Evolutionary conservation across 495 filamentous ascomycete species (phyloP), one percentile per base, ranked within the genome.

Genomic region (Letharia lupina): DNA sequence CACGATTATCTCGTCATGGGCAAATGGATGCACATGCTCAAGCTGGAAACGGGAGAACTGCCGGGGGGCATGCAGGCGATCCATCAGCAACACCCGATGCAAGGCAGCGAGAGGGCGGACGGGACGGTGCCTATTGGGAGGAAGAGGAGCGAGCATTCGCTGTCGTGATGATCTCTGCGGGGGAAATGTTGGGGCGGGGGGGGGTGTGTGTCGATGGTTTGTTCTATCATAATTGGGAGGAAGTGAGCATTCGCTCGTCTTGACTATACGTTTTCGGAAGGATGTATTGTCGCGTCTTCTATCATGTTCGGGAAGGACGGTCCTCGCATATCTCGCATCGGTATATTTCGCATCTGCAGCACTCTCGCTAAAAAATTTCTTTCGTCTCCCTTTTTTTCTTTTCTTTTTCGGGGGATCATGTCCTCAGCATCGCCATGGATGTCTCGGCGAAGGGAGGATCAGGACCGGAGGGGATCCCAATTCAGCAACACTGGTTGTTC

Each of bases 1-100:
- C 86, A 91, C 73, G 94, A 98, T 67, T 95, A 89, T 74, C 68
- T 91, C 61, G 86, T 86, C 42, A 88, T 98, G 61, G 83, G 89
- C 11, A 93, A 91, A 69, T 76, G 97, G 69, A 93, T 93, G 74
- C 89, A 96, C 75, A 91, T 92, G 73, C 82, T 97, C n/a, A 86
- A 88, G 68, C 75, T 94, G 35, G 84, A 87, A 68, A 78, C 82
- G 44, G 76, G 80, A 16, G 78, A 81, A 28, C 74, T 89, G 20
- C 83, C 89, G 35, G 88, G 89, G 4, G 87, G 88, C 0, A 77
- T 93, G 60, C 82, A 87, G 64, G 79, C 84, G 31, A 90, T 92
- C 33, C 54, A 57, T 33, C 54, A 57, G 54, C 54, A 57, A 18
- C 52, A 56, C 70, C 81, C 82, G 20, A 85, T 87, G 72, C 52